A percentile compares a stretch with the other conserved stretches of the same genome.
Evolutionary conservation across 2,329 filamentous ascomycete species (phyloP).

Genomic region (Parafenestella ontariensis): DNA sequence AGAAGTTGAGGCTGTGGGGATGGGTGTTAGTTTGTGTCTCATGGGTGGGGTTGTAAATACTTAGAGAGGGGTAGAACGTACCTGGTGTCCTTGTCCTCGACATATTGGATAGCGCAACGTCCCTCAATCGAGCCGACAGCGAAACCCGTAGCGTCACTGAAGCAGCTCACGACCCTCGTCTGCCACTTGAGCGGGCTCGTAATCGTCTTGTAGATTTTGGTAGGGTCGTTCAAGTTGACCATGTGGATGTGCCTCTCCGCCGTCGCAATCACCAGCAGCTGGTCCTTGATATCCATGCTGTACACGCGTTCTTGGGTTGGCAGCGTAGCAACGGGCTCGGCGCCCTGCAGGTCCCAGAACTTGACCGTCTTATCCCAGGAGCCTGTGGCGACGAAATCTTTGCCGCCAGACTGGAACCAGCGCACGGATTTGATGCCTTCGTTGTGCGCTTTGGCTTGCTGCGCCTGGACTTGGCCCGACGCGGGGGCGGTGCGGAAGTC

Average conservation of each 20-base stretch:
- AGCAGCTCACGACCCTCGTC: conserved; percentile 93
- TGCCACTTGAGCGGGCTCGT: conserved; percentile 98
- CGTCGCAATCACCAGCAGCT: conserved; percentile 88
- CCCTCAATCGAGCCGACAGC: conserved; percentile 97
- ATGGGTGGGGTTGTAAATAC: neutral
- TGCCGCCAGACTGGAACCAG: conserved; percentile 65
- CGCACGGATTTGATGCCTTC: conserved; percentile 80
- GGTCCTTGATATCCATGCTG: conserved; percentile 87
- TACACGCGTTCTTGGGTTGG: conserved; percentile 81
- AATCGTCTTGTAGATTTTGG: conserved; percentile 93
- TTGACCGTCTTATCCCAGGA: conserved; percentile 92
- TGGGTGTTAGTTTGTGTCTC: conserved; percentile 13
- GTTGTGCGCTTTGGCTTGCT: conserved; percentile 77
- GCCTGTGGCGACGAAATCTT: conserved; percentile 87
- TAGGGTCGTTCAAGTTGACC: conserved; percentile 85
- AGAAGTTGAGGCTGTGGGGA: conserved; percentile 76
- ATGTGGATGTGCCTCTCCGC: conserved; percentile 97
- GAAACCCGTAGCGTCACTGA: conserved; percentile 88
- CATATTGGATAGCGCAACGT: conserved; percentile 96
- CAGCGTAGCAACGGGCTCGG: conserved; percentile 70
- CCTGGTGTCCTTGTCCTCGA: conserved; percentile 91
- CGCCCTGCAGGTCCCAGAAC: conserved; percentile 79
- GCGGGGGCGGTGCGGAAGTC: conserved; percentile 68
- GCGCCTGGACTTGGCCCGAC: conserved; percentile 32
- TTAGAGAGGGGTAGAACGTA: conserved; percentile 21